Evolutionary conservation across 1,284 basidiomycete species (phyloP), one percentile per base, ranked within the genome.

Genomic region (Sporisorium reilianum): DNA sequence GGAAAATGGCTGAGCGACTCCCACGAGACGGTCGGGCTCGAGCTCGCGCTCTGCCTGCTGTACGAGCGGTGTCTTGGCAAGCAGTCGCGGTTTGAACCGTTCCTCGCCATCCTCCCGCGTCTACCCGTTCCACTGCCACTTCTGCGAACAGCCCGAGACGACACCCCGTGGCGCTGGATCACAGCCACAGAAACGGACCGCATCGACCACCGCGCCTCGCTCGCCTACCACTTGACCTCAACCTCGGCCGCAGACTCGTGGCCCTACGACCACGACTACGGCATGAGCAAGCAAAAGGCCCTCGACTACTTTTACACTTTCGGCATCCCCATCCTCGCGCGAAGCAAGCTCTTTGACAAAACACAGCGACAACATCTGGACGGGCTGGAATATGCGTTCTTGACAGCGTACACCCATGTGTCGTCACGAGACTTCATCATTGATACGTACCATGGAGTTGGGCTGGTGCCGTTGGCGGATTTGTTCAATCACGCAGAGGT

Each of bases 361-460:
- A 44, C 26, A 2, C 34, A 46, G 18, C 34, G 18, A 7, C 22
- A 57, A 23, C 66, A 68, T 49, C 40, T 68, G 18, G 65, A 73
- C 10, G 59, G 12, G 9, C 38, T 76, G n/a, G 52, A 59, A 22
- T 30, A 16, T 10, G 55, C 62, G 2, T 79, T 77, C 36, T 12
- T 69, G 25, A 64, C 53, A 14, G 75, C 78, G 1, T 80, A 77
- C 25, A 72, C 72, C 8, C 55, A 79, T 20, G 80, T 83, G 11
- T 77, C 75, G 14, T 77, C 71, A 49, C 66, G 82, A 14, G 76
- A 80, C 16, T 84, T 84, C 55, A 69, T 82, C 23, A 55, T 82
- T 1, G 80, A 84, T 46, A 34, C 77, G 2, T 77, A 61, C 26
- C 81, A 83, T 46, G 79, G 69, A 0, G 67, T 78, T 0, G 79